Evolutionary conservation across 495 filamentous ascomycete species (phyloP).

Genomic region (Daldinia vernicosa): DNA sequence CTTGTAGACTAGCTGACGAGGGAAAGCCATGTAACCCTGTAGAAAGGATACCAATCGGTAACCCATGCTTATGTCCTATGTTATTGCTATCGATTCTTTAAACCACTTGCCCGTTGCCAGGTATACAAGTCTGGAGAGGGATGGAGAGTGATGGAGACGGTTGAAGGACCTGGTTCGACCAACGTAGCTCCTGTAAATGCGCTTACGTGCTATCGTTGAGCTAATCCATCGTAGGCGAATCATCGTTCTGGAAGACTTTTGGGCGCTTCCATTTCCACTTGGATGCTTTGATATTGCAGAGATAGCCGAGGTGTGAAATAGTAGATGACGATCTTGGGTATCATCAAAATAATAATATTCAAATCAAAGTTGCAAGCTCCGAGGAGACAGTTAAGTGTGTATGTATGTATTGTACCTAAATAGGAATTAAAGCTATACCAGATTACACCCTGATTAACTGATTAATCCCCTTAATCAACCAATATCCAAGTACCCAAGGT

Average conservation of each 20-base stretch:
- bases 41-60: slow-evolving; percentile 23
- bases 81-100: slow-evolving; percentile 11
- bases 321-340: background rate
- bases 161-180: background rate
- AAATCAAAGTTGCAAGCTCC: background rate
- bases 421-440: background rate
- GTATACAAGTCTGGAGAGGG: slow-evolving; percentile 11
- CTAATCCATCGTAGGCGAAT: background rate
- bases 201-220: background rate
- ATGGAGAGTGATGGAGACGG: background rate
- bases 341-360: background rate
- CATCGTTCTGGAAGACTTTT: slow-evolving; percentile 4
- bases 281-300: background rate
- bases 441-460: background rate
- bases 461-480: background rate
- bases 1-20: slow-evolving; percentile 18
- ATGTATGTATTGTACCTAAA: no score
- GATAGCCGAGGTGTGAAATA: background rate
- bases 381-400: background rate
- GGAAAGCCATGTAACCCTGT: slow-evolving; percentile 29
- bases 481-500: background rate
- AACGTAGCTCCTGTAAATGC: slow-evolving; percentile 23
- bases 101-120: slow-evolving; percentile 8
- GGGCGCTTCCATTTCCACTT: slow-evolving; percentile 1
- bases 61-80: background rate